These are phyloP conservation scores for Penicillium brevicompactum DNA, from an alignment of 2,329 filamentous ascomycete species.

Conservation along the genomic window DNA sequence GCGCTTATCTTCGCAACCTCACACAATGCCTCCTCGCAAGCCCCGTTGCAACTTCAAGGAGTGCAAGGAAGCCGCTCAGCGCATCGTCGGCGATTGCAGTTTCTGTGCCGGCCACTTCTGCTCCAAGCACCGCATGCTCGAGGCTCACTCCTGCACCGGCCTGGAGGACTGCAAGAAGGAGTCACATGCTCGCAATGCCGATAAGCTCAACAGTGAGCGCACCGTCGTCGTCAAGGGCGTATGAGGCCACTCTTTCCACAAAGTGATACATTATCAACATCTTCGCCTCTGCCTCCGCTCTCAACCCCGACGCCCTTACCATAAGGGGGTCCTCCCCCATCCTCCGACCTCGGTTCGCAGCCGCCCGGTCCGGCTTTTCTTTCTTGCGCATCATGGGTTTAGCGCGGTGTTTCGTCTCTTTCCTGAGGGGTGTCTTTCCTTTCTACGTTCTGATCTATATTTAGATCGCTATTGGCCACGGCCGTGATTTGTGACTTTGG, in stretches of 20 bases:
- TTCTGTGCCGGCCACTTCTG: conserved; percentile 96
- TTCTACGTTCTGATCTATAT: conserved; percentile 9
- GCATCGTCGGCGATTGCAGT: conserved; percentile 92
- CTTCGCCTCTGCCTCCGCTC: neutral
- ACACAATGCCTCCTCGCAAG: conserved; percentile 53
- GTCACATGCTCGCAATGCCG: conserved; percentile 89
- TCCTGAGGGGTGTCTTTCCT: conserved; percentile 5
- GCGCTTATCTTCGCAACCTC: conserved; percentile 22
- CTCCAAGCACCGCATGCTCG: conserved; percentile 88
- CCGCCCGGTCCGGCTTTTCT: conserved; percentile 8
- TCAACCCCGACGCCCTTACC: neutral
- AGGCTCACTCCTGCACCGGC: conserved; percentile 90
- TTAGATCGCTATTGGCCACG: conserved; percentile 16
- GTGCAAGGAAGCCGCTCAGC: conserved; percentile 83
- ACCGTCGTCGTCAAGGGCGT: conserved; percentile 93
- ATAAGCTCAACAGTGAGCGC: conserved; percentile 87
- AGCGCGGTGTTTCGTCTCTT: conserved; percentile 33
- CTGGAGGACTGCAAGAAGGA: conserved; percentile 98
- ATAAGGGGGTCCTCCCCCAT: neutral
- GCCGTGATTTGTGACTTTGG: neutral
- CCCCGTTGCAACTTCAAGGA: conserved; percentile 83
- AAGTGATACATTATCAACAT: neutral
- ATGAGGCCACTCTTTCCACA: conserved; percentile 45
- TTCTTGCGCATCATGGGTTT: conserved; percentile 28
- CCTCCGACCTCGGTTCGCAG: neutral